Percentiles rank a stretch among this genome's conserved stretches.
phyloP scores from a whole-genome alignment of 176 grass and related monocot species.

The Bromus sterilis region DNA sequence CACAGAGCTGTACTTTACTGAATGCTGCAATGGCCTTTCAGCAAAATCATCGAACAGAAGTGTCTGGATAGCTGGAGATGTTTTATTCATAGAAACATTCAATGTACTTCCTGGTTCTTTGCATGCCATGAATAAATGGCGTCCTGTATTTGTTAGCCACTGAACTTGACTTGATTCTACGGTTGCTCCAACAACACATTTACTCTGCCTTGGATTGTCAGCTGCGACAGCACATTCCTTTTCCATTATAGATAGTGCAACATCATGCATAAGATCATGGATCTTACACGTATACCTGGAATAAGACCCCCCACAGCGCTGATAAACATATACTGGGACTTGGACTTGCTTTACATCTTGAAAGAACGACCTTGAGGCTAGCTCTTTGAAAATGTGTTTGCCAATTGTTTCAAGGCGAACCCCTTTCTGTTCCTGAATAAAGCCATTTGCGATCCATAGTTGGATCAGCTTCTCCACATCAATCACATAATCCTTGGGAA shows the following conservation, averaged over 20 bases:
- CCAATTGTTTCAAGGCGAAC: neutral
- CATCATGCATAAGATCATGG: neutral
- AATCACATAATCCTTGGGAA: neutral
- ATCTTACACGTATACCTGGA: neutral
- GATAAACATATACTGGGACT: neutral
- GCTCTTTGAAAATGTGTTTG: neutral
- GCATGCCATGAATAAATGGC: too few species aligned
- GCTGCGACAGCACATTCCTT: neutral
- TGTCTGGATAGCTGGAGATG: too few species aligned
- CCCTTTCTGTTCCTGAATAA: neutral
- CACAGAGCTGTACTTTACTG: neutral
- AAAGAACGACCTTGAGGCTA: neutral
- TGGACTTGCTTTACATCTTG: neutral
- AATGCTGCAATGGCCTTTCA: neutral
- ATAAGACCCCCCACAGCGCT: neutral
- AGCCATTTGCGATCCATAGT: neutral
- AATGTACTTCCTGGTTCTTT: too few species aligned
- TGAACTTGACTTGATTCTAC: too few species aligned
- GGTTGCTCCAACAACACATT: neutral
- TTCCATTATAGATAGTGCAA: neutral
- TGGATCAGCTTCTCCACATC: neutral
- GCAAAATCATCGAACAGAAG: too few species aligned
- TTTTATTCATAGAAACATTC: too few species aligned
- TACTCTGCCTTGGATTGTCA: neutral
- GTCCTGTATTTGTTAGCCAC: too few species aligned